Evolutionary conservation across 2,329 filamentous ascomycete genomes (phyloP).

Genomic region (Trichophyton schoenleinii): DNA sequence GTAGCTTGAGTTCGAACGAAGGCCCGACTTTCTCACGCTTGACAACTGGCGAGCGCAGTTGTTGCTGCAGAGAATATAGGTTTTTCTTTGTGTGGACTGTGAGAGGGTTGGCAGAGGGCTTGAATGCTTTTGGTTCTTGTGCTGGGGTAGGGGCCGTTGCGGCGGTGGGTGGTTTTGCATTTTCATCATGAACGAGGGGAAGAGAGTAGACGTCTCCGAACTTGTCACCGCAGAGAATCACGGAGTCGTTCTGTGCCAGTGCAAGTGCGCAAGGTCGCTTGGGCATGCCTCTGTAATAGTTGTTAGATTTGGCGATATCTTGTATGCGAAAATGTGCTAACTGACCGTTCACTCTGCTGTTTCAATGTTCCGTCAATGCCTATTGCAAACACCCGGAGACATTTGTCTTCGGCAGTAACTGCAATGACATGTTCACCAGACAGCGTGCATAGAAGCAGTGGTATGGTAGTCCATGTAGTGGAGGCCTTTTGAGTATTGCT

Average conservation of each 20-base stretch:
- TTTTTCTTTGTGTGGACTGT: slow-evolving; percentile 54
- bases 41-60: slow-evolving; percentile 36
- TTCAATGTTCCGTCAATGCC: slow-evolving; percentile 48
- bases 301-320: slow-evolving; percentile 15
- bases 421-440: slow-evolving; percentile 59
- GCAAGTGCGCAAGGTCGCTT: slow-evolving; percentile 72
- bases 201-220: slow-evolving; percentile 92
- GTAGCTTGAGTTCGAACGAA: slow-evolving; percentile 59
- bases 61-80: slow-evolving; percentile 43
- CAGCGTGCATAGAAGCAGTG: slow-evolving; percentile 51
- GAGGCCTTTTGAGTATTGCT: slow-evolving; percentile 15
- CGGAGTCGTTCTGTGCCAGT: slow-evolving; percentile 55
- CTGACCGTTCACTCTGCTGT: slow-evolving; percentile 62
- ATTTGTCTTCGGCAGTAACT: slow-evolving; percentile 85
- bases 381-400: slow-evolving; percentile 67
- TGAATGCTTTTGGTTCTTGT: slow-evolving; percentile 25
- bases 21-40: slow-evolving; percentile 37
- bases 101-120: slow-evolving; percentile 43
- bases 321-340: slow-evolving; percentile 8
- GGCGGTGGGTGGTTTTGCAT: slow-evolving; percentile 23
- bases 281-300: slow-evolving; percentile 55
- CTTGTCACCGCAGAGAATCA: slow-evolving; percentile 79
- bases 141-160: slow-evolving; percentile 11
- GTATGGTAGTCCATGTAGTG: slow-evolving; percentile 46
- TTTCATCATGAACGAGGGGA: slow-evolving; percentile 47